A percentile compares a stretch with the other conserved stretches of the same genome.
These are phyloP conservation scores for Colletotrichum spaethianum DNA, from an alignment of 2,329 filamentous ascomycete genomes.

Conservation along the genomic window DNA sequence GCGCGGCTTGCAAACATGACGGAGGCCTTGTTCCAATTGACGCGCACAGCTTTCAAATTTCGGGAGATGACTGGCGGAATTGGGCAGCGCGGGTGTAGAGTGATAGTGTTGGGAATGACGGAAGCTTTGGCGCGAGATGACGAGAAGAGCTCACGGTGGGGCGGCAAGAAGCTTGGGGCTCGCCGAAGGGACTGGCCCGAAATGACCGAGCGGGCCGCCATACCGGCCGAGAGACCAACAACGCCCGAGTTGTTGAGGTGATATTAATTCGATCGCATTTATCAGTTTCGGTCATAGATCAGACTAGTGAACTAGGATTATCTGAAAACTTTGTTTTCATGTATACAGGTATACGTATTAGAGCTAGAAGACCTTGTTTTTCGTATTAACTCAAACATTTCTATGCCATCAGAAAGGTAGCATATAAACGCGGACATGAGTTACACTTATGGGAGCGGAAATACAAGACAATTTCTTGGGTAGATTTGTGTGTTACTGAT, in stretches of 20 bases:
- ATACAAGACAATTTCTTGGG: no score
- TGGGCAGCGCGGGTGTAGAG: neutral
- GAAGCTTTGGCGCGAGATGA: neutral
- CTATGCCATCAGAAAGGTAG: no score
- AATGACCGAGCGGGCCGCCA: slow-evolving; percentile 5
- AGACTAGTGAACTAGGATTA: no score
- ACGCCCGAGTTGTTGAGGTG: neutral
- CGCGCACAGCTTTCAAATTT: neutral
- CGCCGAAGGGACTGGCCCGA: neutral
- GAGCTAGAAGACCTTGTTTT: no score
- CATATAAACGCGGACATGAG: no score
- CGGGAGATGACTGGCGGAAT: neutral
- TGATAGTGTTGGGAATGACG: neutral
- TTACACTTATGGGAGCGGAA: no score
- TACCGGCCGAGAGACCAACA: slow-evolving; percentile 1
- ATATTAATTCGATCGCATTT: no score
- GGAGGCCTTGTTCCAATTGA: neutral
- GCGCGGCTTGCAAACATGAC: slow-evolving; percentile 26
- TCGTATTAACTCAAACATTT: no score
- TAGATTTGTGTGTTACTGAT: neutral
- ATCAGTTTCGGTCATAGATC: no score
- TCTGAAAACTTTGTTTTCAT: no score
- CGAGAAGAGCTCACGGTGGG: slow-evolving; percentile 10
- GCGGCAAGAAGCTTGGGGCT: neutral
- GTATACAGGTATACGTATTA: no score